Conservation (phyloP, 176 grass and related monocot genomes). For the Coix lacrymajobi region DNA sequence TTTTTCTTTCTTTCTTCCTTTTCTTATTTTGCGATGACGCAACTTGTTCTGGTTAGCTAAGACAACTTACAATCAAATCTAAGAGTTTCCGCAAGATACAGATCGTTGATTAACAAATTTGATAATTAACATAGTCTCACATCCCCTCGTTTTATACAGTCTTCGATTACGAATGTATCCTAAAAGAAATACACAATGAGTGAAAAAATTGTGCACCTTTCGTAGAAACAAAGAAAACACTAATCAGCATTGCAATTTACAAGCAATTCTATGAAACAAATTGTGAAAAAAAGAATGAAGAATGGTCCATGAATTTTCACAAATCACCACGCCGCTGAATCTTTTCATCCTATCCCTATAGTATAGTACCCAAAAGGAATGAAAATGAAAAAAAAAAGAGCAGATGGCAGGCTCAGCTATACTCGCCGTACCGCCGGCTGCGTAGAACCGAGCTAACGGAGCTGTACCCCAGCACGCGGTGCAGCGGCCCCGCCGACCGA, state of each 20-base stretch:
- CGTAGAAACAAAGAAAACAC: neutral
- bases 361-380: neutral
- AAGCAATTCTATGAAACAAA: neutral
- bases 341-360: neutral
- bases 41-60: neutral
- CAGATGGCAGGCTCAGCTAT: neutral
- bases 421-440: slow-evolving; percentile 41
- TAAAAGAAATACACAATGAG: neutral
- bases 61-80: neutral
- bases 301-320: slow-evolving; percentile 1
- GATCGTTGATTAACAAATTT: neutral
- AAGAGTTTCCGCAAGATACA: neutral
- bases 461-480: slow-evolving; percentile 49
- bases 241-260: neutral
- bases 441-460: slow-evolving; percentile 38
- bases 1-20: neutral
- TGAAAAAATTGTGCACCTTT: neutral
- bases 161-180: neutral
- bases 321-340: neutral
- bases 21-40: neutral
- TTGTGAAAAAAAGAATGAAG: slow-evolving; percentile 2
- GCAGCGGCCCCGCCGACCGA: slow-evolving; percentile 23
- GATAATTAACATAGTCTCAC: no score
- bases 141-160: neutral
- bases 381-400: neutral